Evolutionary conservation across 2,329 filamentous ascomycete genomes (phyloP), one percentile per base, ranked within the genome.

Genomic region (Ceratocystis papillata): DNA sequence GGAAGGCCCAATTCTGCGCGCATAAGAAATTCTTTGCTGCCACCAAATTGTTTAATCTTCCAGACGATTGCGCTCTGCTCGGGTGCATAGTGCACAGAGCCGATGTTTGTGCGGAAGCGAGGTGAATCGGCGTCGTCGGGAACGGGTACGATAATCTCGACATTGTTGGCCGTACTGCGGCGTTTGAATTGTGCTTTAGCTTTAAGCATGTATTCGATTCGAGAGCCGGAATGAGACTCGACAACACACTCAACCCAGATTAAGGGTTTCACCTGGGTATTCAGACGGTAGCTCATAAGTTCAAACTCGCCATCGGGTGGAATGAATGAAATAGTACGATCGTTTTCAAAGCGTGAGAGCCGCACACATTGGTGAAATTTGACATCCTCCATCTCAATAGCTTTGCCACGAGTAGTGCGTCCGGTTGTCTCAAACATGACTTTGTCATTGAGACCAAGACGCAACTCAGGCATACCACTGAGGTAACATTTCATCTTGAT

Each of bases 401-500:
- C 90, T 78, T 99, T 99, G 68, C 94, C 94, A 72, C 94, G 81
- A 50, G 93, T 97, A 17, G 93, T 90, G 69, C 94, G 84, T 33
- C 94, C 94, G 0, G 94, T 99, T 3, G 91, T 96, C 78, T 99
- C 94, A 73, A 99, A 99, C 94, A 99, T 99, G 76, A 90, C 94
- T 78, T 99, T 99, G 80, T 99, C 94, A 79, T 99, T 99, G 74
- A 99, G 79, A 3, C 94, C 94, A 63, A 99, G 78, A 33, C 94
- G 87, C 73, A 99, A 78, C 78, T 99, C 94, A 10, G 94, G 94
- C 94, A 99, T 99, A 67, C 94, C 94, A 60, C 90, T 96, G 17
- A 99, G 82, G 74, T 99, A 99, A 78, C 94, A 99, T 79, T 99
- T 99, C 94, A 99, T 96, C 80, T 99, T 99, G 76, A 99, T 87